Conservation (phyloP, 2,329 filamentous ascomycete genomes). For the Ophiocordyceps unilateralis region DNA sequence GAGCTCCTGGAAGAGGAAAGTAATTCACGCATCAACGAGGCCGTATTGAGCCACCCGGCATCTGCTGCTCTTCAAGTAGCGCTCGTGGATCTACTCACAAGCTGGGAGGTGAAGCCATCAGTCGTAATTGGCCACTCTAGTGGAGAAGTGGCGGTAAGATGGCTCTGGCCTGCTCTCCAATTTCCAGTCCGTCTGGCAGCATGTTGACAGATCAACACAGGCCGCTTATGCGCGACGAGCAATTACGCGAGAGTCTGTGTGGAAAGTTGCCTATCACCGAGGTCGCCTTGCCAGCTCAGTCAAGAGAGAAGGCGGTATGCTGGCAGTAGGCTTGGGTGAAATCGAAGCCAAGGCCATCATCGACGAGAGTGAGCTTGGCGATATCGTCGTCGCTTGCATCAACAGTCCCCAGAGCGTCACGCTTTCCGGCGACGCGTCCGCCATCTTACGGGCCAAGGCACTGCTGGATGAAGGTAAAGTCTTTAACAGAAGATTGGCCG, state of each 20-base stretch:
- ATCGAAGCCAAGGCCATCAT: background rate
- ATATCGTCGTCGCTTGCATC: constrained; percentile 6
- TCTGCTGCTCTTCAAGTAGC: constrained; percentile 23
- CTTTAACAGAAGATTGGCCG: constrained; percentile 7
- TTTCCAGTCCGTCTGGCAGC: background rate
- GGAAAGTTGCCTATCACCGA: constrained; percentile 6
- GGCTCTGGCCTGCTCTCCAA: too few relatives aligned
- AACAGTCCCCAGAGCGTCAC: constrained; percentile 10
- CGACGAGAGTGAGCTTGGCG: constrained; percentile 4
- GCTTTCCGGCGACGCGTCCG: constrained; percentile 6
- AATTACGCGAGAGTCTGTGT: background rate
- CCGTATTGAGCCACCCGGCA: constrained; percentile 16
- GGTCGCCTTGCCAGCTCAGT: background rate
- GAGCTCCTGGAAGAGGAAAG: constrained; percentile 7
- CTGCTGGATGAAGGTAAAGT: constrained; percentile 2
- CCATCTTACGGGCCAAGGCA: background rate
- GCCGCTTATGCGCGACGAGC: background rate
- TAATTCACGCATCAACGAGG: constrained; percentile 5
- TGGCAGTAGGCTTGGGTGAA: constrained; percentile 8
- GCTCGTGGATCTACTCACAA: constrained; percentile 16
- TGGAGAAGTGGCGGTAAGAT: constrained; percentile 20
- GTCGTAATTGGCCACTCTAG: constrained; percentile 23
- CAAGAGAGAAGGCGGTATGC: constrained; percentile 8
- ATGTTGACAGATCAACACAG: constrained; percentile 14
- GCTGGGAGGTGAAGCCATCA: constrained; percentile 16